phyloP scores from a whole-genome alignment of 768 basidiomycete genomes.

The Tulasnella sp. region DNA sequence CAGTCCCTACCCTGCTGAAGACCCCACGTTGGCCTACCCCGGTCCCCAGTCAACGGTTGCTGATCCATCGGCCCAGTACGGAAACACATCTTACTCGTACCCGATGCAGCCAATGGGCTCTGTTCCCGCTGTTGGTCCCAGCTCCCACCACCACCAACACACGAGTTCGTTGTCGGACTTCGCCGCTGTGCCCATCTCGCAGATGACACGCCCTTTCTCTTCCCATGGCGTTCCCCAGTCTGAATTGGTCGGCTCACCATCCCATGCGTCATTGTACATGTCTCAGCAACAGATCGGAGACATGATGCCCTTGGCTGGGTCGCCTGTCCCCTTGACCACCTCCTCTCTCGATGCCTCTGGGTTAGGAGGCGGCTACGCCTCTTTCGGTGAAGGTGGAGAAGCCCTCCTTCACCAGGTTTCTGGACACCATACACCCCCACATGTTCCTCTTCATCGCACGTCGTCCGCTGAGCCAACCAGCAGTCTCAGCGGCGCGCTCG shows the following conservation, averaged over 20 bases:
- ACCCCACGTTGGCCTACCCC: conserved; percentile 2
- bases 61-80: conserved; percentile 11
- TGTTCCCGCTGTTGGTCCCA: background rate
- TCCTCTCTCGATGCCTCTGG: background rate
- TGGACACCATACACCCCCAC: conserved; percentile 15
- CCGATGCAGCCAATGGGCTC: conserved; percentile 15
- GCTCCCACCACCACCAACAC: background rate
- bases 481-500: conserved; percentile 24
- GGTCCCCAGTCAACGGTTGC: background rate
- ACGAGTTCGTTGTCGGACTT: conserved; percentile 7
- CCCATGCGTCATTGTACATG: background rate
- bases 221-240: conserved; percentile 18
- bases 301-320: background rate
- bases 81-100: background rate
- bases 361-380: conserved; percentile 2
- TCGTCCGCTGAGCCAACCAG: conserved; percentile 16
- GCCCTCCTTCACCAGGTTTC: conserved; percentile 11
- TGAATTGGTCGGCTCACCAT: background rate
- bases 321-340: conserved; percentile 3
- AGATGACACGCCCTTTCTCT: conserved; percentile 24
- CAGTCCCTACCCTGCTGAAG: conserved; percentile 19
- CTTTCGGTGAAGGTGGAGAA: conserved; percentile 19
- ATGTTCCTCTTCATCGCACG: background rate
- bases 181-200: conserved; percentile 30
- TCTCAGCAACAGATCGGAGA: background rate